phyloP scores from a whole-genome alignment of 805 yeast species.

The Ogataea salicorniae region DNA sequence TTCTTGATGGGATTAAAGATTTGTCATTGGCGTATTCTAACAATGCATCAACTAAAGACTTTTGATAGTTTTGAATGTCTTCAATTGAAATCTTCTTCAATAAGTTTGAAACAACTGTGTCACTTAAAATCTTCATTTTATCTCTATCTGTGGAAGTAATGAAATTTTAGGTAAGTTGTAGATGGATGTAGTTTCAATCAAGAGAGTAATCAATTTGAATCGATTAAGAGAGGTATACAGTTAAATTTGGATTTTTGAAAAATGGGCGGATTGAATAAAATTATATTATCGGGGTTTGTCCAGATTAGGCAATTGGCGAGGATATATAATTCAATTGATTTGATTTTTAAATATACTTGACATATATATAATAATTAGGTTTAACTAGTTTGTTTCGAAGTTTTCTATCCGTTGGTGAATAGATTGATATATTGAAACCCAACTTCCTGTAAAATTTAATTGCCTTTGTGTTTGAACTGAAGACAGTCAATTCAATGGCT shows the following conservation, averaged over 20 bases:
- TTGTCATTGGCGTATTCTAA: slow-evolving; percentile 38
- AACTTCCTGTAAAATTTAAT: slow-evolving; percentile 37
- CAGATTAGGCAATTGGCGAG: too few species aligned
- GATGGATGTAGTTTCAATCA: background rate
- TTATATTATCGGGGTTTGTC: too few species aligned
- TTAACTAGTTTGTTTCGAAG: slow-evolving; percentile 35
- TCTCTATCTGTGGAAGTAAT: background rate
- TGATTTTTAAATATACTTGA: too few species aligned
- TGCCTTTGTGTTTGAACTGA: slow-evolving; percentile 40
- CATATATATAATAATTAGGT: slow-evolving; percentile 39
- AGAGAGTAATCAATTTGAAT: slow-evolving; percentile 12
- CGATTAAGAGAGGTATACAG: too few species aligned
- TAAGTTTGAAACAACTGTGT: slow-evolving; percentile 27
- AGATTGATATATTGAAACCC: slow-evolving; percentile 35
- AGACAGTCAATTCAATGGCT: slow-evolving; percentile 46
- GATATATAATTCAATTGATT: too few species aligned
- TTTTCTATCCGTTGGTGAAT: slow-evolving; percentile 40
- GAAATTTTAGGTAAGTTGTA: background rate
- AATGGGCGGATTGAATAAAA: background rate
- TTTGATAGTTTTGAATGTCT: slow-evolving; percentile 33
- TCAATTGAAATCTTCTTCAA: slow-evolving; percentile 23
- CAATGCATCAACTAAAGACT: slow-evolving; percentile 34
- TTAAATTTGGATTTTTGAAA: too few species aligned
- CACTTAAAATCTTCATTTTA: slow-evolving; percentile 32
- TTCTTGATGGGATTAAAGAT: slow-evolving; percentile 49